A percentile compares a stretch with the other conserved stretches of the same genome.
Evolutionary conservation across 1,284 basidiomycete genomes (phyloP).

Genomic region (Sphagnurus paluster): DNA sequence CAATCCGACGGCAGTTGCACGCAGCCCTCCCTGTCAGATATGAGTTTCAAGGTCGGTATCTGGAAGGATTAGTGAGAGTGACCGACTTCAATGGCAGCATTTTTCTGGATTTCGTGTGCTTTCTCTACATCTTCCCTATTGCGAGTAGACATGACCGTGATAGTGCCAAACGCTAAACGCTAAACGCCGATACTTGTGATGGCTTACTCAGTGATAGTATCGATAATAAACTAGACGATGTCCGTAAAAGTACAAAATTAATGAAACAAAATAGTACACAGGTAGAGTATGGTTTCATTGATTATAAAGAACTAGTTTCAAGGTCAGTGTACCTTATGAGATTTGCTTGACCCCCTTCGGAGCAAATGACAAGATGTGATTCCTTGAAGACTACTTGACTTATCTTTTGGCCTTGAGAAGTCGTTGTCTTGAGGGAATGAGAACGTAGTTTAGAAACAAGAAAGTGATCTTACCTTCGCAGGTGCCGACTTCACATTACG

Average conservation of each 20-base stretch:
- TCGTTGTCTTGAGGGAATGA: conserved; percentile 27
- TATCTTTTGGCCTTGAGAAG: conserved; percentile 37
- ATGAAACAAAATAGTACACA: neutral
- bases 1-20: conserved; percentile 50
- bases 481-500: conserved; percentile 34
- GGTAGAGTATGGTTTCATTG: neutral
- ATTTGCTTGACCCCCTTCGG: conserved; percentile 32
- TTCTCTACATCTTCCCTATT: conserved; percentile 52
- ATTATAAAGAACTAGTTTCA: conserved; percentile 1
- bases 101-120: conserved; percentile 55
- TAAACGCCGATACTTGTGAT: too few relatives aligned
- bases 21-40: conserved; percentile 55
- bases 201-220: too few relatives aligned
- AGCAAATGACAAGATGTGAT: conserved; percentile 34
- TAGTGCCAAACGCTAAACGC: too few relatives aligned
- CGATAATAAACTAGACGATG: too few relatives aligned
- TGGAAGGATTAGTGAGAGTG: conserved; percentile 9
- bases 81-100: conserved; percentile 50
- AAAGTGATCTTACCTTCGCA: conserved; percentile 26
- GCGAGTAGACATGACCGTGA: conserved; percentile 39
- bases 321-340: conserved; percentile 4
- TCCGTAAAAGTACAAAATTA: too few relatives aligned
- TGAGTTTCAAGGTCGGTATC: conserved; percentile 12
- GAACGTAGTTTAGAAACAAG: neutral
- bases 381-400: conserved; percentile 35